Percentiles rank a stretch among this genome's conserved stretches.
Evolutionary conservation across 768 basidiomycete species (phyloP).

Genomic region (Panus rudis): DNA sequence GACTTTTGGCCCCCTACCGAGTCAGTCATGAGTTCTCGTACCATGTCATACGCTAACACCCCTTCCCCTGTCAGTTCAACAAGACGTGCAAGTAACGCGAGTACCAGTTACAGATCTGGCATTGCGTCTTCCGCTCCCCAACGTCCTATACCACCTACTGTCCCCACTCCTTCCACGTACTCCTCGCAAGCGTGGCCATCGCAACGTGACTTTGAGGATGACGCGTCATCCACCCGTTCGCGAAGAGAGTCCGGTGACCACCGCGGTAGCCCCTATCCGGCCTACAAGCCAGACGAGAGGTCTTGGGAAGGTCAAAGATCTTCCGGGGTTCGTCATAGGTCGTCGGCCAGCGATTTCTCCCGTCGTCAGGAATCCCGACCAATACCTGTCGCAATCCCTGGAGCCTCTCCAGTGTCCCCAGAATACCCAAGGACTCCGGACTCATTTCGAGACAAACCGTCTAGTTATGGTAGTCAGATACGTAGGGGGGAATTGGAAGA

Average conservation of each 20-base stretch:
- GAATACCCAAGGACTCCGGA: conserved; percentile 7
- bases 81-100: conserved; percentile 41
- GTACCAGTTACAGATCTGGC: conserved; percentile 14
- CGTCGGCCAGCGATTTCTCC: conserved; percentile 4
- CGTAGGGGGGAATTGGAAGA: conserved; percentile 2
- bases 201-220: neutral
- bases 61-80: conserved; percentile 14
- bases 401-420: conserved; percentile 1
- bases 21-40: neutral
- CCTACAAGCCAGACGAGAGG: neutral
- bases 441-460: conserved; percentile 6
- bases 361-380: conserved; percentile 1
- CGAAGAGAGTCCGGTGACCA: neutral
- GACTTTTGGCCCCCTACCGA: neutral
- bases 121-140: conserved; percentile 1
- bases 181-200: neutral
- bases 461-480: conserved; percentile 1
- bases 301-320: neutral
- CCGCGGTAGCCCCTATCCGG: neutral
- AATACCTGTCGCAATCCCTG: neutral
- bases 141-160: neutral
- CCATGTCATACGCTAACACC: conserved; percentile 4
- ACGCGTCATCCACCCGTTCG: neutral
- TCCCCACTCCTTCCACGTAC: neutral
- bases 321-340: neutral